Evolutionary conservation across 2,329 filamentous ascomycete species (phyloP).

Genomic region (Fusarium papillatum): DNA sequence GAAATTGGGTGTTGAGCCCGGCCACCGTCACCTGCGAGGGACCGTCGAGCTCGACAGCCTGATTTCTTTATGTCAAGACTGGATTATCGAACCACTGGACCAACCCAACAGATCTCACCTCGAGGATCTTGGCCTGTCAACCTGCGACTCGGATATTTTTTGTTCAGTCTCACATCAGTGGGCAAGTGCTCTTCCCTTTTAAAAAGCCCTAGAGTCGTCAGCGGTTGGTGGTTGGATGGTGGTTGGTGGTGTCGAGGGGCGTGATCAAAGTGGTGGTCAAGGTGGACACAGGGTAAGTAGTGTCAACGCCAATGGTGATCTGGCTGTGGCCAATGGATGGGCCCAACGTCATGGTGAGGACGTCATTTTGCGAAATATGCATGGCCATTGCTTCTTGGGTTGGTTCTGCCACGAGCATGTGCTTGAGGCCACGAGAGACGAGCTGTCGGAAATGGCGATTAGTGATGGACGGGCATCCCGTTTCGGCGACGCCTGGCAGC

Average conservation of each 20-base stretch:
- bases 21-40: background rate
- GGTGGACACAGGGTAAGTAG: slow-evolving; percentile 41
- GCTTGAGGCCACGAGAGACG: slow-evolving; percentile 10
- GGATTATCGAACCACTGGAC: background rate
- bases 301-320: slow-evolving; percentile 40
- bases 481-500: slow-evolving; percentile 28
- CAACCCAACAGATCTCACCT: slow-evolving; percentile 6
- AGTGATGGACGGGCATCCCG: slow-evolving; percentile 26
- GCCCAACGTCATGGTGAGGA: slow-evolving; percentile 41
- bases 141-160: slow-evolving; percentile 20
- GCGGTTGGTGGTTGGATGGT: slow-evolving; percentile 24
- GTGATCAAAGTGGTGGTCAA: slow-evolving; percentile 30
- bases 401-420: slow-evolving; percentile 26
- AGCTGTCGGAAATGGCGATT: slow-evolving; percentile 17
- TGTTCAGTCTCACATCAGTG: slow-evolving; percentile 23
- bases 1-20: slow-evolving; percentile 11
- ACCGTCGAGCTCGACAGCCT: background rate
- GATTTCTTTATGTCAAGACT: background rate
- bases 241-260: slow-evolving; percentile 38
- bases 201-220: slow-evolving; percentile 29
- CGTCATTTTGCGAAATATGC: slow-evolving; percentile 38
- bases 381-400: slow-evolving; percentile 26
- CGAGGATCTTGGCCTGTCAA: slow-evolving; percentile 15
- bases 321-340: slow-evolving; percentile 31
- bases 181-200: slow-evolving; percentile 21